Evolutionary conservation across 257 asterid species (phyloP), one percentile per base, ranked within the genome.

Genomic region (Cordia subcordata): DNA sequence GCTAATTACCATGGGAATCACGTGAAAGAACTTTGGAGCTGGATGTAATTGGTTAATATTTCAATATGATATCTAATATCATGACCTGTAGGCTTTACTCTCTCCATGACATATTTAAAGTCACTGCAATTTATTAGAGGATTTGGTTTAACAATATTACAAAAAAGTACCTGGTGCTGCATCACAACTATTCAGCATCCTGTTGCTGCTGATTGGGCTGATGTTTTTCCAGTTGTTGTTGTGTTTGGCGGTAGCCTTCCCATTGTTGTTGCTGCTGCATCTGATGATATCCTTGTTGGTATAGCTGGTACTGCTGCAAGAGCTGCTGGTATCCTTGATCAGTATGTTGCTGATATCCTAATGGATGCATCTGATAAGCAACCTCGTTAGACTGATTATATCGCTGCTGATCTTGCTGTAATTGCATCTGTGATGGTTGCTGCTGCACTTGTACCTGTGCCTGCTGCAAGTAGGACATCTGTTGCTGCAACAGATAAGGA

Each of bases 231-330:
- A 71, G 66, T 32, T 68, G 80, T 13, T 63, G 72, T 63, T 67
- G 77, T 71, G 72, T 72, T 22, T 62, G 59, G 12, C 70, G 59
- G 57, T 70, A 62, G 59, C 67, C 77, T 53, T 53, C 74, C 37
- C 57, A 32, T 20, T 79, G 60, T 55, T 76, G 85, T 50, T 69
- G 84, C 53, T 74, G 83, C 72, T 42, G 68, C 55, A 17, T 53
- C 11, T 47, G 71, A 51, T 32, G 70, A 68, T 68, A 73, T 44
- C 73, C 76, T 77, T 82, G 85, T 69, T 79, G 94, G 62, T 81
- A 59, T 54, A 76, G 73, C 75, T 85, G 91, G 78, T 81, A 87
- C 66, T 87, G 97, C 83, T 84, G 92, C 85, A 72, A 62, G 33
- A 69, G 71, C 18, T 63, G 67, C 75, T 77, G 90, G 68, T 78